These are phyloP conservation scores for Aspergillus nanangensis DNA, from an alignment of 495 filamentous ascomycete species.

Conservation along the genomic window DNA sequence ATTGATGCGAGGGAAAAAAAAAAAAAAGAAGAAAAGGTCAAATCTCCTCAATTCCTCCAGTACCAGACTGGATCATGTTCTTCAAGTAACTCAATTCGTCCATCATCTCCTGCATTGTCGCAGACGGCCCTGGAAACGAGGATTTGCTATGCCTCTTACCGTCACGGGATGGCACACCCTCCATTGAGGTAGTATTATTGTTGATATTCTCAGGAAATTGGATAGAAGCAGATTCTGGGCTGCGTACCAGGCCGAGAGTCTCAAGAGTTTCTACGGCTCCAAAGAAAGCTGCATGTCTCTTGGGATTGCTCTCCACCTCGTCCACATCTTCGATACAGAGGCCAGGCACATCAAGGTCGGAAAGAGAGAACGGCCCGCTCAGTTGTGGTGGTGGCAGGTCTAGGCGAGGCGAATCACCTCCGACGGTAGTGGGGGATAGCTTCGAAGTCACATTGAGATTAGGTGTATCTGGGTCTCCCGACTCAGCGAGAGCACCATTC, in stretches of 20 bases:
- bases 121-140: slow-evolving; percentile 24
- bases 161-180: slow-evolving; percentile 2
- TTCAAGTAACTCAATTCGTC: slow-evolving; percentile 50
- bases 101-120: slow-evolving; percentile 45
- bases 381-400: slow-evolving; percentile 26
- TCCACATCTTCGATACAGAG: slow-evolving; percentile 34
- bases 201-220: slow-evolving; percentile 18
- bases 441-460: slow-evolving; percentile 32
- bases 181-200: slow-evolving; percentile 6
- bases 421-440: slow-evolving; percentile 29
- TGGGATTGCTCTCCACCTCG: slow-evolving; percentile 41
- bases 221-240: slow-evolving; percentile 21
- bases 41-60: slow-evolving; percentile 9
- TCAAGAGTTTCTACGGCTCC: slow-evolving; percentile 28
- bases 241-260: slow-evolving; percentile 24
- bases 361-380: slow-evolving; percentile 27
- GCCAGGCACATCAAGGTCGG: slow-evolving; percentile 27
- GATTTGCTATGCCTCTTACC: slow-evolving; percentile 17
- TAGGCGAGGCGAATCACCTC: slow-evolving; percentile 26
- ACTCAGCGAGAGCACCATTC: slow-evolving; percentile 17
- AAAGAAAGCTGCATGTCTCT: slow-evolving; percentile 42
- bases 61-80: slow-evolving; percentile 41
- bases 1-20: no score
- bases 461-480: slow-evolving; percentile 38
- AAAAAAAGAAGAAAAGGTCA: not conserved